Base-by-base conservation (phyloP, 2,329 filamentous ascomycete genomes). In the Fusarium citri region DNA sequence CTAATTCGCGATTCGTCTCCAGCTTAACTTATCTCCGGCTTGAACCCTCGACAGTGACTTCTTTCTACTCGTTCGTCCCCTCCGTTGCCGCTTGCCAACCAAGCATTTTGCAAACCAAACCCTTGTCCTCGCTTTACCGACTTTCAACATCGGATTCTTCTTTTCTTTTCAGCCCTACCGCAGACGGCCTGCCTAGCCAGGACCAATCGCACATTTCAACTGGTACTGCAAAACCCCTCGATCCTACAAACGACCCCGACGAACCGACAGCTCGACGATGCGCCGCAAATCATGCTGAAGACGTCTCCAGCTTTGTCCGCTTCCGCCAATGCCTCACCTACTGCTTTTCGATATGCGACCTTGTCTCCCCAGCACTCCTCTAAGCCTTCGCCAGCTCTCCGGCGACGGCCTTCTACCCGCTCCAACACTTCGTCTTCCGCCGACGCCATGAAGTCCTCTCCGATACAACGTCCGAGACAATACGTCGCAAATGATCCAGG, bases 281-380 rank as follows among this genome's bases (percentile, higher is more conserved):
- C 80, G 80, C 78, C 79, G 79, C 80, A 79, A 81, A 87, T 80
- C 83, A 88, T 88, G 86, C 84, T 88, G 84, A 86, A 85, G 79
- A 86, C 85, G 76, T 88, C 86, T 75, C 85, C 86, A 66, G 80
- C 84, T 72, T 80, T 84, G 75, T 77, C 84, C 77, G 79, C 80
- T 76, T 81, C 85, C 72, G 81, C 84, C 80, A 87, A 83, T 82
- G 82, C 83, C 76, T 87, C 86, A 53, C 85, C 86, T 66, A 79
- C 80, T 73, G 82, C 73, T 79, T 85, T 79, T 78, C 80, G 72
- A 72, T 77, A 78, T 75, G 74, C 76, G 65, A 77, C 73, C 49
- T 60, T 69, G 53, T 76, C 76, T 49, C 69, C 74, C 63, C 75
- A 74, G 48, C 62, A 64, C 49, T 72, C 70, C 26, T 69, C 72